Base-by-base conservation (phyloP, 164 flowering plant genomes). In the Dillenia suffruticosa region DNA sequence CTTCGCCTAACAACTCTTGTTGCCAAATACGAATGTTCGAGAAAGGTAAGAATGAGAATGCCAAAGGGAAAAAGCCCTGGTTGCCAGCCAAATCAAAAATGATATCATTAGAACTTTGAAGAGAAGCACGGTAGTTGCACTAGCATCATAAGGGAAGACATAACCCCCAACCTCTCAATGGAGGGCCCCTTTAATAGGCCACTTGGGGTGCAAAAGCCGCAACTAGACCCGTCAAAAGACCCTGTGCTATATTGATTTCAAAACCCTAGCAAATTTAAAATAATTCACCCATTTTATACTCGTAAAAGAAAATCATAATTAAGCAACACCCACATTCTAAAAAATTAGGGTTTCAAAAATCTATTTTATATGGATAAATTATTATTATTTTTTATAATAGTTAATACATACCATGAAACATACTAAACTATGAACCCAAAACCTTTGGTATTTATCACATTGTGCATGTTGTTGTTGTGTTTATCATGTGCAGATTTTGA, bases 401-500 rank as follows among this genome's bases (percentile, higher is more conserved):
- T 4, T 32, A 32, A 6, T 32, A 32, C 40, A 32, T 32, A 32
- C 40, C 40, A 32, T 4, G 40, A 0, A 32, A 32, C 40, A 32
- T 32, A 32, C 6, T 4, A 32, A 6, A 32, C 40, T 0, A 32
- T 32, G 1, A 26, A 26, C 32, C 2, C 32, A 26, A 26, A 32
- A 32, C 40, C 5, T 32, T 32, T 32, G 40, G 40, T 5, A 26
- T 5, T 26, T 26, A 1, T 26, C 3, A 26, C 40, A 26, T 26
- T 26, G 5, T 1, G 40, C 2, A 26, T 26, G 40, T 26, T 26
- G 5, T 26, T 26, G 40, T 3, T 26, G 40, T 4, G 1, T 53
- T 51, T 24, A 48, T 4, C 53, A 45, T 54, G 7, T 80, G 74
- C 84, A 95, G 99, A 95, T 78, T 95, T 92, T 72, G 98, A 95